phyloP scores from a whole-genome alignment of 2,329 filamentous ascomycete genomes.

The Aspergillus ruber region DNA sequence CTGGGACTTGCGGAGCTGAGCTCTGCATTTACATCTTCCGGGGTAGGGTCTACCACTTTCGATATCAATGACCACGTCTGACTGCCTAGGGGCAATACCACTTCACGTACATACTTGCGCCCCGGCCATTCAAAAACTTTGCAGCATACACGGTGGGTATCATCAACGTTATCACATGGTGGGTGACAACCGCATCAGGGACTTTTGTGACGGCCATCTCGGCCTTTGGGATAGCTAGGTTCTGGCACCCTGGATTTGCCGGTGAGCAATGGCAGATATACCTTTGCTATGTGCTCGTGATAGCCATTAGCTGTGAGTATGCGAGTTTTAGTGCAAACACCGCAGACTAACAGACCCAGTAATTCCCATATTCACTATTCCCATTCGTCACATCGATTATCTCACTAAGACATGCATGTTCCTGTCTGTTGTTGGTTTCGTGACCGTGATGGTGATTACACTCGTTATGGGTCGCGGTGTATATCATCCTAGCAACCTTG shows the following conservation, averaged over 20 bases:
- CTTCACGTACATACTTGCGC: constrained; percentile 22
- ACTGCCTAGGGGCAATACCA: constrained; percentile 20
- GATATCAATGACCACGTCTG: neutral
- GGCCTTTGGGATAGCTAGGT: constrained; percentile 10
- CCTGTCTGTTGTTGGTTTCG: constrained; percentile 7
- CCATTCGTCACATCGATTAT: constrained; percentile 8
- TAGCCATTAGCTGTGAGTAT: constrained; percentile 8
- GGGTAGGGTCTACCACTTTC: neutral
- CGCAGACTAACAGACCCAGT: constrained; percentile 5
- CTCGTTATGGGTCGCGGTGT: constrained; percentile 7
- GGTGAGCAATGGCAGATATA: constrained; percentile 14
- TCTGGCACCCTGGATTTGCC: constrained; percentile 8
- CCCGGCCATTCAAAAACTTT: constrained; percentile 14
- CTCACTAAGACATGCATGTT: constrained; percentile 7
- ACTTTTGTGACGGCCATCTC: constrained; percentile 12
- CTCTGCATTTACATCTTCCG: constrained; percentile 9
- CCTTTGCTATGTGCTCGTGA: constrained; percentile 9
- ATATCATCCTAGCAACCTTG: constrained; percentile 1
- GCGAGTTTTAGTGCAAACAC: neutral
- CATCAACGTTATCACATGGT: constrained; percentile 21
- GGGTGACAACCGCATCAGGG: constrained; percentile 12
- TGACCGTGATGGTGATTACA: constrained; percentile 6
- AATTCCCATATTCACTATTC: constrained; percentile 11
- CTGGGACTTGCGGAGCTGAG: constrained; percentile 9
- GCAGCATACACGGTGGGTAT: constrained; percentile 19